Percentiles rank a stretch among this genome's conserved stretches.
These are phyloP conservation scores for Macadamia tetraphylla DNA, from an alignment of 164 flowering plant genomes.

Conservation along the genomic window DNA sequence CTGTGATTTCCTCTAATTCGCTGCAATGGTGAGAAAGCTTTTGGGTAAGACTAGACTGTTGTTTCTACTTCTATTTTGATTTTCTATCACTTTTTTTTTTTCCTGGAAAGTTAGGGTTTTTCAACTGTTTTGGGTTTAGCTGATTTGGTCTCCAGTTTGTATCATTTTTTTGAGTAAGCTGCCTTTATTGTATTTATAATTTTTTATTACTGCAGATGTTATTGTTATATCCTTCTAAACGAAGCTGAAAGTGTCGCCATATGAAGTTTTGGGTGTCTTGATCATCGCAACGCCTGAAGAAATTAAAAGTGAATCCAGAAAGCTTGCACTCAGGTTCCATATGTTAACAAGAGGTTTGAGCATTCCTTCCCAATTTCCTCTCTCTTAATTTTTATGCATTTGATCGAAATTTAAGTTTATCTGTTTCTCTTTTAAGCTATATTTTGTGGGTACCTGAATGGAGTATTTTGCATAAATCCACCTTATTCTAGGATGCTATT, in stretches of 20 bases:
- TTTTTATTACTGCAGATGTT: too few species aligned
- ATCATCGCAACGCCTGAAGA: constrained; percentile 61
- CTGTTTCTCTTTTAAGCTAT: not conserved
- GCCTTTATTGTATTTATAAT: too few species aligned
- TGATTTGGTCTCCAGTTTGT: too few species aligned
- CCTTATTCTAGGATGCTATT: not conserved
- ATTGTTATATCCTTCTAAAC: constrained; percentile 22
- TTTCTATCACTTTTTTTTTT: too few species aligned
- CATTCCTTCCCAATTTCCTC: not conserved
- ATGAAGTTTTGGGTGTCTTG: constrained; percentile 80
- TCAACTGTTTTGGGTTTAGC: too few species aligned
- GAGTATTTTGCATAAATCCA: not conserved
- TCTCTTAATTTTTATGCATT: not conserved
- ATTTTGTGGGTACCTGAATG: too few species aligned
- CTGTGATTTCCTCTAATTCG: too few species aligned
- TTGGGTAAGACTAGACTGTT: too few species aligned
- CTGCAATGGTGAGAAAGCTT: too few species aligned
- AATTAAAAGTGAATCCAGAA: constrained; percentile 88
- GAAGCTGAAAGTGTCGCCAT: constrained; percentile 69
- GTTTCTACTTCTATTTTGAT: too few species aligned
- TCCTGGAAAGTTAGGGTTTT: too few species aligned
- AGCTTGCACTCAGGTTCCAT: constrained; percentile 87
- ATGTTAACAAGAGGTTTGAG: constrained; percentile 87
- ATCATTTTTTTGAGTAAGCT: too few species aligned
- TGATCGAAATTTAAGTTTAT: not conserved